phyloP scores from a whole-genome alignment of 176 grass and related monocot species.

The Oryza glumipatula region DNA sequence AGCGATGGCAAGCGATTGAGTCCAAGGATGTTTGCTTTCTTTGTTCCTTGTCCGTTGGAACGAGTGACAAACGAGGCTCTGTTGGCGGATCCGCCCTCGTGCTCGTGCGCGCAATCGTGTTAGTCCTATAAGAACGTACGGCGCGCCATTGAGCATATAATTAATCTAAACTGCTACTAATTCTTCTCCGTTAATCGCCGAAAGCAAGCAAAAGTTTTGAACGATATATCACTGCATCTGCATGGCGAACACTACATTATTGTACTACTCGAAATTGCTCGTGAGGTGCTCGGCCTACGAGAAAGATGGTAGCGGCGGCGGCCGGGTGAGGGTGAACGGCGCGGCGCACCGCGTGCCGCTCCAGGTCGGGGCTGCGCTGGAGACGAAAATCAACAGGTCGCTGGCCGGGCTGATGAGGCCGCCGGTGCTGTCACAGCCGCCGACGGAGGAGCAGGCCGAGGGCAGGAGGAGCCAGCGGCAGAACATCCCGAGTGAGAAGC shows the following conservation, averaged over 20 bases:
- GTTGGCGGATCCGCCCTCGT: constrained; percentile 31
- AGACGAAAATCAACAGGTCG: constrained; percentile 38
- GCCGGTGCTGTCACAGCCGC: constrained; percentile 3
- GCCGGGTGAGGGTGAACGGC: constrained; percentile 50
- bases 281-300: constrained; percentile 36
- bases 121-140: not conserved
- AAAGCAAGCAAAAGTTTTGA: not conserved
- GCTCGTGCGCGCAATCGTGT: not conserved
- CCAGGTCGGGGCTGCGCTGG: constrained; percentile 26
- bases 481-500: constrained; percentile 68
- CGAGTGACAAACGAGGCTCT: not conserved
- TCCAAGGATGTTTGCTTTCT: constrained; percentile 31
- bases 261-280: constrained; percentile 13
- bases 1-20: constrained; percentile 33
- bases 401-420: constrained; percentile 38
- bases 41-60: constrained; percentile 10
- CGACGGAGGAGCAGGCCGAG: not conserved
- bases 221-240: not conserved
- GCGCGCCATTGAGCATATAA: not conserved
- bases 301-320: not conserved
- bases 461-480: constrained; percentile 30
- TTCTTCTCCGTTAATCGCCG: not conserved
- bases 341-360: constrained; percentile 29
- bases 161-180: not conserved
- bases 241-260: constrained; percentile 20